Conservation (phyloP, 108 stramenopile genomes). For the Skeletonema menzelii region DNA sequence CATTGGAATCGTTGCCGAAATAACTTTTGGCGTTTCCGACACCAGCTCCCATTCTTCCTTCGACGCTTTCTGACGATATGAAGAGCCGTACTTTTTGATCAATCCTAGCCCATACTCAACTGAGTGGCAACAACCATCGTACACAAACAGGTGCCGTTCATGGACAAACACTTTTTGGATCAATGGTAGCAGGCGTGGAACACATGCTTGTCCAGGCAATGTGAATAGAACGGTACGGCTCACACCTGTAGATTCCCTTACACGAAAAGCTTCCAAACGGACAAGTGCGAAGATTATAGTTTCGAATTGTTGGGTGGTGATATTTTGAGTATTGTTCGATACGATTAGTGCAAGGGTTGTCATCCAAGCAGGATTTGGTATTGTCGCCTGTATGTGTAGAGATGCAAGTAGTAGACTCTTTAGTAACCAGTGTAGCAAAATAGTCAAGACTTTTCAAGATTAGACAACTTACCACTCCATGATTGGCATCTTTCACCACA, state of each 20-base stretch:
- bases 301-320: conserved; percentile 49
- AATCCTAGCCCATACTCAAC: conserved; percentile 42
- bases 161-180: conserved; percentile 73
- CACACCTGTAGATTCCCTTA: conserved; percentile 45
- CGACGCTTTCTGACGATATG: conserved; percentile 41
- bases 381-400: conserved; percentile 28
- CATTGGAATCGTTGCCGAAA: conserved; percentile 32
- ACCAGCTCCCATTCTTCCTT: conserved; percentile 28
- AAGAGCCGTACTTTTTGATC: conserved; percentile 26
- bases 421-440: background rate
- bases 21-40: conserved; percentile 24
- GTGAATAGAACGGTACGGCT: conserved; percentile 65
- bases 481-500: conserved; percentile 27
- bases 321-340: conserved; percentile 33
- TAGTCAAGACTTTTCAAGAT: background rate
- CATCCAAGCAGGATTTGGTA: conserved; percentile 76
- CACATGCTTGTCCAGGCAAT: conserved; percentile 69
- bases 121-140: conserved; percentile 67
- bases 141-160: conserved; percentile 82
- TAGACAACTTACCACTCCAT: conserved; percentile 40
- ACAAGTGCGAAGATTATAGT: conserved; percentile 69
- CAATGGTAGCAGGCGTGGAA: conserved; percentile 64
- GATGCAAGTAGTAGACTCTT: background rate
- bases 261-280: conserved; percentile 78
- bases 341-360: conserved; percentile 52